These are phyloP conservation scores for Claviceps purpurea DNA, from an alignment of 2,329 filamentous ascomycete genomes.

Conservation along the genomic window DNA sequence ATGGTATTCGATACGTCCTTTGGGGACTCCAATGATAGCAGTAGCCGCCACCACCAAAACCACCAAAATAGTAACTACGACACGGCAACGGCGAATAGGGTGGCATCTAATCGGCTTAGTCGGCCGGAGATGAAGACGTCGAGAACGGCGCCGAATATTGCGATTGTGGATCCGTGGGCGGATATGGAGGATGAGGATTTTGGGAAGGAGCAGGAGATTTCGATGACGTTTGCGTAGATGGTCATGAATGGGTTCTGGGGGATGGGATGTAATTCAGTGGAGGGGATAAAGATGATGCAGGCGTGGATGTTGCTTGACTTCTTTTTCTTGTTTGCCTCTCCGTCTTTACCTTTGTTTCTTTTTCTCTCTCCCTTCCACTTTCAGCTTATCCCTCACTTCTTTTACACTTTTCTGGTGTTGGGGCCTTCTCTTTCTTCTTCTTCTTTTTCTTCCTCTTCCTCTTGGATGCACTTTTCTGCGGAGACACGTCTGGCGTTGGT, in stretches of 20 bases:
- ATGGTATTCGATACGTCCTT: slow-evolving; percentile 63
- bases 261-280: not conserved
- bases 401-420: not conserved
- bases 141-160: slow-evolving; percentile 36
- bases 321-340: not conserved
- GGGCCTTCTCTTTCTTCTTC: not conserved
- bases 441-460: not conserved
- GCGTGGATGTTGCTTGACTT: not conserved
- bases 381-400: not conserved
- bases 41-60: not conserved
- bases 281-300: not conserved
- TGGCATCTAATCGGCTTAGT: slow-evolving; percentile 13
- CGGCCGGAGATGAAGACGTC: slow-evolving; percentile 22
- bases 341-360: not conserved
- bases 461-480: no score
- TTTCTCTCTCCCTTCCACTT: not conserved
- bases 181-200: slow-evolving; percentile 55
- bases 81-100: slow-evolving; percentile 15
- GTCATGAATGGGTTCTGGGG: not conserved
- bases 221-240: slow-evolving; percentile 63
- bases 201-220: slow-evolving; percentile 60
- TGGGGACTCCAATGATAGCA: slow-evolving; percentile 19
- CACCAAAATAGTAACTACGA: not conserved
- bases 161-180: slow-evolving; percentile 53
- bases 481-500: no score